These are phyloP conservation scores for Malassezia psittaci DNA, from an alignment of 1,284 basidiomycete genomes.

Conservation along the genomic window DNA sequence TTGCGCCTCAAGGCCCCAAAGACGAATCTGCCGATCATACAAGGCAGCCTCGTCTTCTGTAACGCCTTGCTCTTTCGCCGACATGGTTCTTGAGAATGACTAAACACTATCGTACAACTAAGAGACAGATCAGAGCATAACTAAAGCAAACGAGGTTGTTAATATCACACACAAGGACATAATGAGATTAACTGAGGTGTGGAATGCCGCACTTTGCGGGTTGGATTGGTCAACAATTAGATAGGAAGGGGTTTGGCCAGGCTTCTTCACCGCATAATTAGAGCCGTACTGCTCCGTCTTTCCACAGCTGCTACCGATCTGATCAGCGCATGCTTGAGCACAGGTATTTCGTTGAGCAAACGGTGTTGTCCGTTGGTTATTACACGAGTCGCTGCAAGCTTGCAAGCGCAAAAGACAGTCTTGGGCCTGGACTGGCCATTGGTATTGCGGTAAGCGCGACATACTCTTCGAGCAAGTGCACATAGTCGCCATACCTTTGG, in stretches of 20 bases:
- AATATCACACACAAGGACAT: neutral
- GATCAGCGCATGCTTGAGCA: slow-evolving; percentile 23
- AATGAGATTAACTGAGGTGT: neutral
- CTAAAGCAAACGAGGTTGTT: neutral
- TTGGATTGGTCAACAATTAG: slow-evolving; percentile 14
- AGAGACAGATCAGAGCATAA: neutral
- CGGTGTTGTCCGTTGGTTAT: slow-evolving; percentile 21
- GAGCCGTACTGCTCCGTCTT: slow-evolving; percentile 36
- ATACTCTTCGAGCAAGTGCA: slow-evolving; percentile 33
- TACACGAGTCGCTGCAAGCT: slow-evolving; percentile 30
- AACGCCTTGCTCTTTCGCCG: neutral
- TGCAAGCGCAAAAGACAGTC: slow-evolving; percentile 36
- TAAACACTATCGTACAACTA: slow-evolving; percentile 7
- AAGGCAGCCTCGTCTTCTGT: slow-evolving; percentile 63
- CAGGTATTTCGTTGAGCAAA: slow-evolving; percentile 27
- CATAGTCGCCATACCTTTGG: slow-evolving; percentile 28
- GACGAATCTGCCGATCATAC: slow-evolving; percentile 91
- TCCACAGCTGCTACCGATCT: slow-evolving; percentile 32
- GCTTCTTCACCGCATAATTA: slow-evolving; percentile 32
- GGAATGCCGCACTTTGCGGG: slow-evolving; percentile 12
- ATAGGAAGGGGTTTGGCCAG: slow-evolving; percentile 30
- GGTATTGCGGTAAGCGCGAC: slow-evolving; percentile 33
- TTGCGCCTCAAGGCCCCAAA: slow-evolving; percentile 96
- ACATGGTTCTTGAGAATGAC: slow-evolving; percentile 9
- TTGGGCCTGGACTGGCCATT: slow-evolving; percentile 41